Conservation (phyloP, 1,284 basidiomycete species). For the Malassezia brasiliensis region DNA sequence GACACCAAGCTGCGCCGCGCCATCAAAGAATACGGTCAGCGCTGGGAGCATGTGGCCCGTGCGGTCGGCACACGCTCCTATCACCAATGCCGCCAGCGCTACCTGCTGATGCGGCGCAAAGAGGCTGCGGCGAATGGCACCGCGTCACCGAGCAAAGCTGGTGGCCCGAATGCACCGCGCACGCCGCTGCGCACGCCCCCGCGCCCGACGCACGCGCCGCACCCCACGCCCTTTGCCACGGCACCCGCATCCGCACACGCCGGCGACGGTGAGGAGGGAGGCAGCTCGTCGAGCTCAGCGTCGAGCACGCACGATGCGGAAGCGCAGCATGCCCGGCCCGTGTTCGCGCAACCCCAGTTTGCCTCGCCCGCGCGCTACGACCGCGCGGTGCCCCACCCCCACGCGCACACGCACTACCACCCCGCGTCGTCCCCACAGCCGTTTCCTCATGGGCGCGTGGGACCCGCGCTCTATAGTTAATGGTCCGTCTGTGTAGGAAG, state of each 20-base stretch:
- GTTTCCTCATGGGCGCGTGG: neutral
- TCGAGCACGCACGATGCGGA: neutral
- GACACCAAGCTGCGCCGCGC: slow-evolving; percentile 42
- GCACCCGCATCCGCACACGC: too few relatives aligned
- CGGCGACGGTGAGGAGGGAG: neutral
- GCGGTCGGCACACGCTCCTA: slow-evolving; percentile 46
- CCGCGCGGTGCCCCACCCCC: neutral
- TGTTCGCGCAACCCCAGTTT: neutral
- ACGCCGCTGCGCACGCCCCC: neutral
- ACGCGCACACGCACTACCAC: neutral
- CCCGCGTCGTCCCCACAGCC: neutral
- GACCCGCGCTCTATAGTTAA: slow-evolving; percentile 15
- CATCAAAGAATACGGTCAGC: slow-evolving; percentile 44
- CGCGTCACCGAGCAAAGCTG: slow-evolving; percentile 13
- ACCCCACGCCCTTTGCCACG: neutral
- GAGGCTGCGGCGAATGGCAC: slow-evolving; percentile 30
- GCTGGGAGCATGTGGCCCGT: slow-evolving; percentile 46
- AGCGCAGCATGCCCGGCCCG: neutral
- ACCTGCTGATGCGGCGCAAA: slow-evolving; percentile 46
- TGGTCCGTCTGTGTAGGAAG: neutral
- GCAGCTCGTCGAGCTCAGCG: neutral
- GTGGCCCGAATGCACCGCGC: neutral
- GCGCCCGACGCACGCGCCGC: neutral
- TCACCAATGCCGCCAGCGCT: slow-evolving; percentile 47
- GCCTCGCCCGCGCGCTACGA: slow-evolving; percentile 3